Evolutionary conservation across 345 rosid genomes (phyloP).

Genomic region (Linum trigynum): DNA sequence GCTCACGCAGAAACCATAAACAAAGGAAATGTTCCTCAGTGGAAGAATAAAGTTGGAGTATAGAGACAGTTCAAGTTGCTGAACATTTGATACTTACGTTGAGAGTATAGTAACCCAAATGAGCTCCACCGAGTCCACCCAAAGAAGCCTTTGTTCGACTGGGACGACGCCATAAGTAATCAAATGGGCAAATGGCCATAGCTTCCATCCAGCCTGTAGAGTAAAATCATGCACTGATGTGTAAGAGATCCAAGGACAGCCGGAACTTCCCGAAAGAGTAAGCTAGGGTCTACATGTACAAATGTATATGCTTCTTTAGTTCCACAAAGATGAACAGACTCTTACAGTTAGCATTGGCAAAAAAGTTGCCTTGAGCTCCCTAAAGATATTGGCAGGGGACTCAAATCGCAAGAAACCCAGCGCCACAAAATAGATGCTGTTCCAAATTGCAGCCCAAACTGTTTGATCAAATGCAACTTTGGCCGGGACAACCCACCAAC

Average conservation of each 20-base stretch:
- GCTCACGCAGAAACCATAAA: background rate
- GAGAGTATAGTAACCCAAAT: conserved; percentile 91
- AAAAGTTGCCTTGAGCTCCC: conserved; percentile 58
- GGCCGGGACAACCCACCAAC: conserved; percentile 93
- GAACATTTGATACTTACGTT: conserved; percentile 39
- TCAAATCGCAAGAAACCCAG: conserved; percentile 71
- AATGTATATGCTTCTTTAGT: no score
- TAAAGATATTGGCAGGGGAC: conserved; percentile 40
- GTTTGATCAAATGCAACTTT: conserved; percentile 87
- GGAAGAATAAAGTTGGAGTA: background rate
- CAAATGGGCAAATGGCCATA: conserved; percentile 92
- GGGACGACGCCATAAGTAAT: conserved; percentile 75
- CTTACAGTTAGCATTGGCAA: conserved; percentile 75
- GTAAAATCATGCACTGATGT: background rate
- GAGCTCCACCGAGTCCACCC: conserved; percentile 94
- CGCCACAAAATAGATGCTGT: conserved; percentile 60
- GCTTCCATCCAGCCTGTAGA: conserved; percentile 88
- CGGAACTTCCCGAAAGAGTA: background rate
- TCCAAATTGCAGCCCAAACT: conserved; percentile 82
- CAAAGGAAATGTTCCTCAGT: background rate
- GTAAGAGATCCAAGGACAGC: background rate
- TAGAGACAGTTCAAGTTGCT: background rate
- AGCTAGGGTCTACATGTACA: no score
- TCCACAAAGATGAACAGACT: background rate
- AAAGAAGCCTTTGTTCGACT: conserved; percentile 83